A percentile compares a stretch with the other conserved stretches of the same genome.
These are phyloP conservation scores for Platismatia glauca DNA, from an alignment of 495 filamentous ascomycete species.

Conservation along the genomic window DNA sequence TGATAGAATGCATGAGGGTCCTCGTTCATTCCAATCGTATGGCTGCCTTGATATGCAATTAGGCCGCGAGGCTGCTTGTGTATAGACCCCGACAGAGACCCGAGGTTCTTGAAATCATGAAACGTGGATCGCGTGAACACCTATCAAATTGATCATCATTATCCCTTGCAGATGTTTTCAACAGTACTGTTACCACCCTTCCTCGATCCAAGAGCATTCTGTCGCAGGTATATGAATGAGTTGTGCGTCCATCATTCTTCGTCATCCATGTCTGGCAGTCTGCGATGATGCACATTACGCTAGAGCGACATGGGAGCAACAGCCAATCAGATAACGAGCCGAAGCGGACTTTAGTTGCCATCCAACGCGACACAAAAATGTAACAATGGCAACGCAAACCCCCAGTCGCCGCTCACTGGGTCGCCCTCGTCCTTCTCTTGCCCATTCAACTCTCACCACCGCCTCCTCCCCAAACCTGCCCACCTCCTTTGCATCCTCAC, in stretches of 20 bases:
- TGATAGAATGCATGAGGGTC: background rate
- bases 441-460: constrained; percentile 38
- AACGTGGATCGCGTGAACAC: background rate
- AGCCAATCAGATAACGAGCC: background rate
- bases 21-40: background rate
- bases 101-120: background rate
- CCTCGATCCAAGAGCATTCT: background rate
- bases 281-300: too few species aligned
- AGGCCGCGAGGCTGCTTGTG: background rate
- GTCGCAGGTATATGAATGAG: background rate
- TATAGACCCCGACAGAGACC: background rate
- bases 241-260: background rate
- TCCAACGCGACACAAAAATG: constrained; percentile 1
- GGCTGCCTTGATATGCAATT: background rate
- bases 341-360: background rate
- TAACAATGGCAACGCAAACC: constrained; percentile 25
- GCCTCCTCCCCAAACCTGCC: constrained; percentile 52
- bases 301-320: background rate
- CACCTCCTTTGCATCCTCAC: constrained; percentile 37
- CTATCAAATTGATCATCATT: background rate
- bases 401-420: constrained; percentile 34
- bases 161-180: background rate
- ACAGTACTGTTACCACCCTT: too few species aligned
- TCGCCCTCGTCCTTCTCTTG: constrained; percentile 35
- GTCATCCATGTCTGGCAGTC: background rate